These are phyloP conservation scores for Penicillium tannophilum DNA, from an alignment of 495 filamentous ascomycete species.

Conservation along the genomic window DNA sequence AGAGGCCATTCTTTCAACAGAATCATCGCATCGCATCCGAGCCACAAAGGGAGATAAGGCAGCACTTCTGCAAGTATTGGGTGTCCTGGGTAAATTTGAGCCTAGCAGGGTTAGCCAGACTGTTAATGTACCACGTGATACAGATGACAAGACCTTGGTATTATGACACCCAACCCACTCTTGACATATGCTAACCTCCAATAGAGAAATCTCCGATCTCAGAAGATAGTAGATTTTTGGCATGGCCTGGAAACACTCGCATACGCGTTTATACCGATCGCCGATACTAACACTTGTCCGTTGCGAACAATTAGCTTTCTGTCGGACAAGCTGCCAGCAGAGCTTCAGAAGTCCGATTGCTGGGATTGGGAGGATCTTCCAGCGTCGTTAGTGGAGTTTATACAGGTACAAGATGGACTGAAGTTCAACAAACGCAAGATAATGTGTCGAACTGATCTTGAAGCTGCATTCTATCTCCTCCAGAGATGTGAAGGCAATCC, in stretches of 20 bases:
- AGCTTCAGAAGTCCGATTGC: not conserved
- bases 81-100: too few relatives aligned
- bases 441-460: not conserved
- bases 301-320: not conserved
- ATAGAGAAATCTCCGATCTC: not conserved
- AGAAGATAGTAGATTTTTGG: not conserved
- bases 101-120: too few relatives aligned
- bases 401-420: not conserved
- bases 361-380: slow-evolving; percentile 1
- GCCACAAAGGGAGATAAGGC: not conserved
- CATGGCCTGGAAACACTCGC: not conserved
- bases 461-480: not conserved
- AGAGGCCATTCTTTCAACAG: too few relatives aligned
- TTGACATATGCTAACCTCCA: not conserved
- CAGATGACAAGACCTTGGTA: too few relatives aligned
- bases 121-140: too few relatives aligned
- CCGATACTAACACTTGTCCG: not conserved
- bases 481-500: not conserved
- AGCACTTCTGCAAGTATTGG: not conserved
- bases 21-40: too few relatives aligned
- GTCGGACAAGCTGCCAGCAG: not conserved
- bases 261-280: not conserved
- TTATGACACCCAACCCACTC: too few relatives aligned
- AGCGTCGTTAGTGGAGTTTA: not conserved
- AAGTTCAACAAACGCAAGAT: not conserved